These are phyloP conservation scores for Geranium incanum DNA, from an alignment of 441 rosid species.

Conservation along the genomic window DNA sequence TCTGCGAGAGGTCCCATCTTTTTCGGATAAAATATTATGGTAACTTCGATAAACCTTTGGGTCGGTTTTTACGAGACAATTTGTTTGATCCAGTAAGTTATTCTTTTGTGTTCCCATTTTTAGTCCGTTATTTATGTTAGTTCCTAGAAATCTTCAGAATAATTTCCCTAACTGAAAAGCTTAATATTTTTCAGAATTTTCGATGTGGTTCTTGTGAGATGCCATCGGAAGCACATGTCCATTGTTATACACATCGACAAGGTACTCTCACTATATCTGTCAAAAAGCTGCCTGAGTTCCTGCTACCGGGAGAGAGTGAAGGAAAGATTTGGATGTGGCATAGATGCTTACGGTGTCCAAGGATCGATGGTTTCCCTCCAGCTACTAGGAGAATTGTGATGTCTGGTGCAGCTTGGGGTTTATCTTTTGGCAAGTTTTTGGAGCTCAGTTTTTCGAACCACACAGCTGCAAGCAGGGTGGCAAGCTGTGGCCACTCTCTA, in stretches of 20 bases:
- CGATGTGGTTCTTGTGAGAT: slow-evolving; percentile 74
- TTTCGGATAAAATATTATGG: slow-evolving; percentile 94
- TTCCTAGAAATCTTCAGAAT: slow-evolving; percentile 1
- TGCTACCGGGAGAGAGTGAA: slow-evolving; percentile 80
- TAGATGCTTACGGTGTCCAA: slow-evolving; percentile 84
- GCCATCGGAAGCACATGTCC: slow-evolving; percentile 98
- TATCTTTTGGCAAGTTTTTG: slow-evolving; percentile 84
- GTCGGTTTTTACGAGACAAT: slow-evolving; percentile 82
- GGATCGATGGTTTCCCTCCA: slow-evolving; percentile 74
- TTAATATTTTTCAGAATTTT: slow-evolving; percentile 41
- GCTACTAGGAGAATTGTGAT: slow-evolving; percentile 84
- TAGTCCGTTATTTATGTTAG: not conserved
- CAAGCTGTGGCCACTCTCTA: slow-evolving; percentile 96
- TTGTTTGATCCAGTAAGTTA: slow-evolving; percentile 74
- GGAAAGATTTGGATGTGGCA: slow-evolving; percentile 99
- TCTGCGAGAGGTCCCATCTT: slow-evolving; percentile 90
- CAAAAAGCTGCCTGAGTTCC: slow-evolving; percentile 62
- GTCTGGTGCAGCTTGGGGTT: slow-evolving; percentile 99
- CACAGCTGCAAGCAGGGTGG: slow-evolving; percentile 95
- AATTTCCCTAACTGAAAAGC: slow-evolving; percentile 21
- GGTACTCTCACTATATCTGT: slow-evolving; percentile 97
- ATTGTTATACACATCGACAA: slow-evolving; percentile 93
- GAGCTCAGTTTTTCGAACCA: too few species aligned
- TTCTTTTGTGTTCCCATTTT: slow-evolving; percentile 13
- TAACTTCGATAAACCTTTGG: slow-evolving; percentile 26